Conservation (phyloP, 768 basidiomycete genomes). For the Lactifluus volemus region DNA sequence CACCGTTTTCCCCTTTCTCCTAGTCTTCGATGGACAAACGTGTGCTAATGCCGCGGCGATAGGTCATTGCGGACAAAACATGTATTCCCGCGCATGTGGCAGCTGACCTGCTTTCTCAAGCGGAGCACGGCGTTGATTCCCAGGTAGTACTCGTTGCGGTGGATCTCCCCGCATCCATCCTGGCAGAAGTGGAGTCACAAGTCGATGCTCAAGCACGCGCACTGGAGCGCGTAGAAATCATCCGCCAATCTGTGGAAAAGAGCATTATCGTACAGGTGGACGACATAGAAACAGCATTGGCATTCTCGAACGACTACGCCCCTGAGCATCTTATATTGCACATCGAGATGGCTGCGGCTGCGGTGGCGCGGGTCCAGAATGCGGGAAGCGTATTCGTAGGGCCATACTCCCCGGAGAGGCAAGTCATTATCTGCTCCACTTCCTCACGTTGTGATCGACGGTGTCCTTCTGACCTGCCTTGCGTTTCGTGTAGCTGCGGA, state of each 20-base stretch:
- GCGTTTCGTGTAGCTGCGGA: conserved; percentile 58
- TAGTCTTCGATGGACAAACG: background rate
- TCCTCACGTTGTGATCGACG: background rate
- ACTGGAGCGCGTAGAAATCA: conserved; percentile 81
- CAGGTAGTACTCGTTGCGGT: conserved; percentile 92
- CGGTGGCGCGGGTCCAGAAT: conserved; percentile 67
- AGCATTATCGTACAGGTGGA: conserved; percentile 77
- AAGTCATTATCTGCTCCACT: conserved; percentile 16
- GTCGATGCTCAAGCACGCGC: conserved; percentile 83
- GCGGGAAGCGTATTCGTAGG: conserved; percentile 98
- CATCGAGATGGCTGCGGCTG: conserved; percentile 57
- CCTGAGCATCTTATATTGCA: conserved; percentile 97
- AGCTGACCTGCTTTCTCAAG: conserved; percentile 94
- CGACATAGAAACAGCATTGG: conserved; percentile 65
- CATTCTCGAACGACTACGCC: conserved; percentile 94
- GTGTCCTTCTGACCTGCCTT: background rate
- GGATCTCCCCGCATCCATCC: conserved; percentile 48
- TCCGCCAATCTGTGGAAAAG: conserved; percentile 81
- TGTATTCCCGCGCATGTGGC: conserved; percentile 87
- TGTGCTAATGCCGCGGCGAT: background rate
- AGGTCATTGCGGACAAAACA: conserved; percentile 93
- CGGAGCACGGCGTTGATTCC: conserved; percentile 96
- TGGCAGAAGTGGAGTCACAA: conserved; percentile 73
- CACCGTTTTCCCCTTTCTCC: background rate
- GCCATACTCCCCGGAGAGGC: conserved; percentile 93